These are phyloP conservation scores for Lyophyllum decastes DNA, from an alignment of 768 basidiomycete species.

Conservation along the genomic window DNA sequence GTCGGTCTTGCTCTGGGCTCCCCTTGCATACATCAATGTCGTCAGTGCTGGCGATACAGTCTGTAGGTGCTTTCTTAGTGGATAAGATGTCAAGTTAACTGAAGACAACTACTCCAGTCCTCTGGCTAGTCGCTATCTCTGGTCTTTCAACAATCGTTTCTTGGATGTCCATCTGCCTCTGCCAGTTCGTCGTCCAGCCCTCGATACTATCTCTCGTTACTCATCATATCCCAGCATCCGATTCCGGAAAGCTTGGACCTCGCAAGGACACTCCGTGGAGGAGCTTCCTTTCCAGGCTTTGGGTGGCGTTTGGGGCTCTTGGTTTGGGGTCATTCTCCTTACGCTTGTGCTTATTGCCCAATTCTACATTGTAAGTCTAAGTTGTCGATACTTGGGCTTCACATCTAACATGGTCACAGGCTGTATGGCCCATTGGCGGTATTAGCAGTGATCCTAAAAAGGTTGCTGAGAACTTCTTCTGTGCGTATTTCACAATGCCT, in stretches of 20 bases:
- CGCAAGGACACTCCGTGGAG: slow-evolving; percentile 46
- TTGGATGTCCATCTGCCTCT: slow-evolving; percentile 46
- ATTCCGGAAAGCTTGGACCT: slow-evolving; percentile 44
- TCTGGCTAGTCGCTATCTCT: slow-evolving; percentile 48
- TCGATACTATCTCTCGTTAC: background rate
- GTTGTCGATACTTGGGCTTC: background rate
- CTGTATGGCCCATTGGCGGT: slow-evolving; percentile 42
- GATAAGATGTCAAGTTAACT: background rate
- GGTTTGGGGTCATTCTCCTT: slow-evolving; percentile 44
- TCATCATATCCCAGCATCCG: slow-evolving; percentile 32
- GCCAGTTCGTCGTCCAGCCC: slow-evolving; percentile 35
- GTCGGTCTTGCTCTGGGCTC: slow-evolving; percentile 36
- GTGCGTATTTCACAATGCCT: slow-evolving; percentile 22
- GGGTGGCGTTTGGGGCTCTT: slow-evolving; percentile 45
- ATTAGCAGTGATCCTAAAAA: slow-evolving; percentile 24
- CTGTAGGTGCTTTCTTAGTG: slow-evolving; percentile 28
- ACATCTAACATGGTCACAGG: slow-evolving; percentile 20
- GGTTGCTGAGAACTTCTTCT: slow-evolving; percentile 40
- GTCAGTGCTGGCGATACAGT: slow-evolving; percentile 35
- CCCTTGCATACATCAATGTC: slow-evolving; percentile 42
- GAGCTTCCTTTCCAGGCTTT: slow-evolving; percentile 47
- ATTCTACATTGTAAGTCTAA: slow-evolving; percentile 39
- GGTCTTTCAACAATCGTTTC: slow-evolving; percentile 48
- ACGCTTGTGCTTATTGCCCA: slow-evolving; percentile 43
- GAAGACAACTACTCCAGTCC: slow-evolving; percentile 26